Base-by-base conservation (phyloP, 2,329 filamentous ascomycete genomes). In the Diplocarpon mali region DNA sequence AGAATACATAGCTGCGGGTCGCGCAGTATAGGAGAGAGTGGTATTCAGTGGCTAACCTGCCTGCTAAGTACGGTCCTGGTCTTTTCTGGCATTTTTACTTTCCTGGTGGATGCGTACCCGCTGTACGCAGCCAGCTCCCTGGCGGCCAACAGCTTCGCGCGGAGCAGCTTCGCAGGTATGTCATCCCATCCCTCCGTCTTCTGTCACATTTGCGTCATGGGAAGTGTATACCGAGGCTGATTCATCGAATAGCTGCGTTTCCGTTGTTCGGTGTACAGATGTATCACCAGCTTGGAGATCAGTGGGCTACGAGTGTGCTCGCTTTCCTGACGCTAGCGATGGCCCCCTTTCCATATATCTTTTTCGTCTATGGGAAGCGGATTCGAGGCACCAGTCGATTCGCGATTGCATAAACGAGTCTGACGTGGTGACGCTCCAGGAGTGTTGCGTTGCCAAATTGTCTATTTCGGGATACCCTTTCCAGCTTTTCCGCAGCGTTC, bases 1-100 rank as follows among this genome's bases (percentile, higher is more conserved):
- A 37, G 41, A 32, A 34, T 47, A 28, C 28, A 20, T 24, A 24
- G 4, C 20, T 24, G 20, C 20, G 20, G 20, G 20, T 4, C 20
- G 7, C 20, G 20, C 20, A 24, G 20, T 57, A 54, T 4, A 6
- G n/a, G n/a, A 37, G 30, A 41, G 43, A 49, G 31, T 47, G 31
- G 42, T 31, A 42, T 48, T 30, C 38, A 31, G 47, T 54, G 31
- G 53, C 57, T 59, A 59, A 61, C 53, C 48, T 48, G n/a, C 50
- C 49, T 38, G 36, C 48, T 38, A 45, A 86, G 84, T 42, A 81
- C 77, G 43, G 74, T 94, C 48, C 74, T 93, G 46, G 78, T 83
- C 27, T 95, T 86, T 64, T 81, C 78, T 45, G 86, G 87, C 42
- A 78, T 93, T 53, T 95, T 94, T 64, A 93, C 87, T 11, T 95